Evolutionary conservation across 495 filamentous ascomycete genomes (phyloP).

Genomic region (Podospora pseudoanserina): DNA sequence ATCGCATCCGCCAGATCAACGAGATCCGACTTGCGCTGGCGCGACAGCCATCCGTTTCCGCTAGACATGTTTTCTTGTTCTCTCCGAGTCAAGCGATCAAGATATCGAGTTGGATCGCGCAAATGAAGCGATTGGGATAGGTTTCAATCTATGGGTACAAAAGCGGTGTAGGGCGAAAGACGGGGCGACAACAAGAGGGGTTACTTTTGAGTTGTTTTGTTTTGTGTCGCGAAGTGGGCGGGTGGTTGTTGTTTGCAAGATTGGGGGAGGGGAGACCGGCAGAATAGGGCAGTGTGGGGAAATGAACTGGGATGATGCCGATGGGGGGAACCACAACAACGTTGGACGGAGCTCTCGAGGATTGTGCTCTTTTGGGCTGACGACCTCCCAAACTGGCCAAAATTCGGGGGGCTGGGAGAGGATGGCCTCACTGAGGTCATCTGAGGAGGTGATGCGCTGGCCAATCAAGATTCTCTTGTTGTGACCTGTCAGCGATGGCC

Average conservation of each 20-base stretch:
- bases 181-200: background rate
- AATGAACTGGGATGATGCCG: background rate
- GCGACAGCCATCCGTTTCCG: constrained; percentile 67
- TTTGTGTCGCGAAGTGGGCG: constrained; percentile 13
- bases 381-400: background rate
- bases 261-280: constrained; percentile 3
- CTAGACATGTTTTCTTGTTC: constrained; percentile 34
- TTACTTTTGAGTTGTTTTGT: constrained; percentile 23
- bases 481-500: background rate
- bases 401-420: constrained; percentile 22
- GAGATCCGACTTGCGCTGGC: constrained; percentile 81
- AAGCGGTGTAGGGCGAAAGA: background rate
- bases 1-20: constrained; percentile 68
- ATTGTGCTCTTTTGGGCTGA: background rate
- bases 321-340: background rate
- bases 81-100: background rate
- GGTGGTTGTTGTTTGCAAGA: constrained; percentile 7
- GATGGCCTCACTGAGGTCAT: constrained; percentile 17
- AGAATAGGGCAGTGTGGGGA: constrained; percentile 7
- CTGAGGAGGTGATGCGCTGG: background rate
- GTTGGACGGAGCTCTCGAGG: background rate
- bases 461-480: constrained; percentile 11
- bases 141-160: background rate
- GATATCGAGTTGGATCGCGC: constrained; percentile 24
- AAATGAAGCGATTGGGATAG: constrained; percentile 30